Evolutionary conservation across 2,329 filamentous ascomycete species (phyloP), one percentile per base, ranked within the genome.

Genomic region (Septoria linicola): DNA sequence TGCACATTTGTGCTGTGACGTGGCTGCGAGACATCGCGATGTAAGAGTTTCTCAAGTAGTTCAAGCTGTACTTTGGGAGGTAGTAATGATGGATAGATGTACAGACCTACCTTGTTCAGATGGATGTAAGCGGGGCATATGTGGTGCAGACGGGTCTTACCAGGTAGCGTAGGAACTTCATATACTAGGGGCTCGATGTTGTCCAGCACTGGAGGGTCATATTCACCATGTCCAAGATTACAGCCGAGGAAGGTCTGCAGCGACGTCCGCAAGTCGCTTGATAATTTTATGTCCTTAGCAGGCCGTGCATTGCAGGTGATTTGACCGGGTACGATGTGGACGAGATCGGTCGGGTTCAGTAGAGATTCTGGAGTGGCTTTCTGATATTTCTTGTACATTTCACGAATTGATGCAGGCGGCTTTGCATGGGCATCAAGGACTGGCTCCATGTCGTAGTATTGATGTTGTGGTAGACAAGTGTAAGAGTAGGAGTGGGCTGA

Each of bases 1-100:
- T 95, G 87, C n/a, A 97, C 75, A 69, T 97, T 99, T 45, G 91
- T 97, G 64, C 87, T 81, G 67, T 97, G 90, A 3, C 74, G 67
- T 2, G 83, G 81, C 58, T 87, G 81, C 54, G 83, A 83, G 13
- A 95, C 80, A 68, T 95, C 87, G 43, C 80, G 80, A 70, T 95
- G 88, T 23, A 96, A 75, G 56, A 96, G 79, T 48, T 81, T 82
- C 37, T 82, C 81, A 4, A 97, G 77, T 2, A 97, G 76, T 31
- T 75, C 72, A 53, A 77, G 73, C 68, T 99, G 93, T 11, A 88
- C 75, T 4, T 73, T 63, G 13, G 80, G 78, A 3, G 90, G 85
- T 8, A 97, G 72, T 7, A 97, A 74, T 20, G 80, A 79, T 10
- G 91, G 91, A 2, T 91, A 73, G 45, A 97, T 80, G 49, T 87